A percentile compares a stretch with the other conserved stretches of the same genome.
phyloP scores from a whole-genome alignment of 1,284 basidiomycete species.

The Lentinus polychrous region DNA sequence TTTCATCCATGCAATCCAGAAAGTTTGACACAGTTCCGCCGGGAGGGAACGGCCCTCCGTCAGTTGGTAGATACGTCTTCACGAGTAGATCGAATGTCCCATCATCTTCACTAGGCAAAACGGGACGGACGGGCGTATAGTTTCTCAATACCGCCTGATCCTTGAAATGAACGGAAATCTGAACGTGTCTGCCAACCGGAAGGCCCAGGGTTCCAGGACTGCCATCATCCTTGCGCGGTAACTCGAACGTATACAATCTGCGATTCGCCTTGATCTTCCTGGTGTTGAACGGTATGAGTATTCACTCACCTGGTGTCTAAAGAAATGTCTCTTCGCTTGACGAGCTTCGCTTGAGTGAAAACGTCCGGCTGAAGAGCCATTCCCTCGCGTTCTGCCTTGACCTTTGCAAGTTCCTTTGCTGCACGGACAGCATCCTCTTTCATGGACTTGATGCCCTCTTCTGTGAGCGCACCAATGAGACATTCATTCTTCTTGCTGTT shows the following conservation, averaged over 20 bases:
- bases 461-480: constrained; percentile 16
- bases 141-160: constrained; percentile 19
- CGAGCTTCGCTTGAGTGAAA: constrained; percentile 14
- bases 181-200: constrained; percentile 18
- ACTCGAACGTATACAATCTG: constrained; percentile 11
- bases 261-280: too few species aligned
- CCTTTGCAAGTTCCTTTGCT: constrained; percentile 11
- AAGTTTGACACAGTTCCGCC: constrained; percentile 21
- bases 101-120: constrained; percentile 18
- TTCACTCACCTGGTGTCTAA: constrained; percentile 14
- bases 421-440: constrained; percentile 17
- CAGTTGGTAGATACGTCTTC: constrained; percentile 19
- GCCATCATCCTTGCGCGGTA: constrained; percentile 13
- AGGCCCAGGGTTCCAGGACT: constrained; percentile 14
- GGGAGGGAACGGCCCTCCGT: constrained; percentile 13
- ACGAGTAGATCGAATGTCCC: constrained; percentile 22
- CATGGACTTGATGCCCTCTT: constrained; percentile 16
- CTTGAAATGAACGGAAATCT: constrained; percentile 18
- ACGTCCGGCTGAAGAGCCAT: constrained; percentile 17
- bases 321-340: constrained; percentile 12
- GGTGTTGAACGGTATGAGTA: too few species aligned
- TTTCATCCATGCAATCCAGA: constrained; percentile 16
- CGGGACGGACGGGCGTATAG: constrained; percentile 19
- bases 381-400: constrained; percentile 15
- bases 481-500: constrained; percentile 17